Percentiles rank a stretch among this genome's conserved stretches.
Evolutionary conservation across 1,284 basidiomycete species (phyloP).

Genomic region (Tranzscheliella williamsii): DNA sequence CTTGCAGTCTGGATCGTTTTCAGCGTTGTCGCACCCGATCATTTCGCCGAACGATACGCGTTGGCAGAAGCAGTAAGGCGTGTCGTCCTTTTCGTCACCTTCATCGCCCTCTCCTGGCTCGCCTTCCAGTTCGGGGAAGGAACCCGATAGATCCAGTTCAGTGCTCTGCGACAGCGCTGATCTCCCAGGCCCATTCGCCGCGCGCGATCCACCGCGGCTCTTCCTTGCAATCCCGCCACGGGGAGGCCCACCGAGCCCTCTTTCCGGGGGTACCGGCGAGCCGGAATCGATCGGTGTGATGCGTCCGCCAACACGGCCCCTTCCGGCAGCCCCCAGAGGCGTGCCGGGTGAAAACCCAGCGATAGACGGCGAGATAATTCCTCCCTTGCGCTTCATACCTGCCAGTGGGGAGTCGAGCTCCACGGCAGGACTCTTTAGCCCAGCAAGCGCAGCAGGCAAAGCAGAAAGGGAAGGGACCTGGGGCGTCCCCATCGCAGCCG

Average conservation of each 20-base stretch:
- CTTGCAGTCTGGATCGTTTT: conserved; percentile 52
- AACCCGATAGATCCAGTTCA: conserved; percentile 14
- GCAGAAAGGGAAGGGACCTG: conserved; percentile 27
- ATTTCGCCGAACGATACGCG: conserved; percentile 58
- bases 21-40: conserved; percentile 51
- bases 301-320: conserved; percentile 28
- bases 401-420: conserved; percentile 31
- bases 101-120: conserved; percentile 42
- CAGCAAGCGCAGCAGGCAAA: conserved; percentile 25
- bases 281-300: conserved; percentile 36
- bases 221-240: conserved; percentile 29
- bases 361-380: conserved; percentile 14
- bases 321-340: conserved; percentile 22
- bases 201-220: conserved; percentile 22
- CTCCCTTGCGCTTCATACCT: conserved; percentile 29
- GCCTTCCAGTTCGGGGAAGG: conserved; percentile 26
- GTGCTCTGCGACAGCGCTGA: conserved; percentile 30
- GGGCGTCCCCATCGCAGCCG: conserved; percentile 27
- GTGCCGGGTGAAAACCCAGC: conserved; percentile 24
- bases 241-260: conserved; percentile 19
- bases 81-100: conserved; percentile 51
- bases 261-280: conserved; percentile 30
- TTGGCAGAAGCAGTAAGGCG: conserved; percentile 59
- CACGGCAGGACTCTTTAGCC: conserved; percentile 37
- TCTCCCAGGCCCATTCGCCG: conserved; percentile 19